Conservation (phyloP, 345 rosid species). For the Rhizophora mangle region DNA sequence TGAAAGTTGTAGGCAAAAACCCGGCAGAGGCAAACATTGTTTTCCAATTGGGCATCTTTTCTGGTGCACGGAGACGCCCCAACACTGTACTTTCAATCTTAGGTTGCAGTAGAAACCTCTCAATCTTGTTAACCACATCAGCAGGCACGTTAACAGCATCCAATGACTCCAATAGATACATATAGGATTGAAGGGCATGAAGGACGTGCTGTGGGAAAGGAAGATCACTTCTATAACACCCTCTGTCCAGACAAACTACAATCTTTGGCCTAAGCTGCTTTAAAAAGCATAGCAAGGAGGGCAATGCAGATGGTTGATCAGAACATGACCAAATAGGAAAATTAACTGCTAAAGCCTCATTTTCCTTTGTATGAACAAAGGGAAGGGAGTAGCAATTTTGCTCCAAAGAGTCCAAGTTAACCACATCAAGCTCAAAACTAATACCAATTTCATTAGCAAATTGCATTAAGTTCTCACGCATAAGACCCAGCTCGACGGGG, state of each 20-base stretch:
- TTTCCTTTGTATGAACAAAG: constrained; percentile 34
- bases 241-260: constrained; percentile 74
- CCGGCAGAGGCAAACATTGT: constrained; percentile 65
- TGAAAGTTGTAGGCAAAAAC: constrained; percentile 58
- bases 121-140: constrained; percentile 78
- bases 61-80: constrained; percentile 59
- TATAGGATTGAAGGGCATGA: constrained; percentile 63
- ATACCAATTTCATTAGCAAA: constrained; percentile 50
- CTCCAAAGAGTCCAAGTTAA: constrained; percentile 43
- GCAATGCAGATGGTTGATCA: constrained; percentile 38
- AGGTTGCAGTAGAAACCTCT: constrained; percentile 72
- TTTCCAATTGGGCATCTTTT: constrained; percentile 68
- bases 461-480: constrained; percentile 46
- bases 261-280: constrained; percentile 78
- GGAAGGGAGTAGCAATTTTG: constrained; percentile 36
- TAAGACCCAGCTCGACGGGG: constrained; percentile 43
- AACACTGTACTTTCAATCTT: constrained; percentile 55
- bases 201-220: constrained; percentile 72
- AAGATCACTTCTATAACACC: constrained; percentile 71
- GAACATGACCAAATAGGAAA: constrained; percentile 45
- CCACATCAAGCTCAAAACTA: constrained; percentile 47
- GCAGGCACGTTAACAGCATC: constrained; percentile 71
- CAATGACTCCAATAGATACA: constrained; percentile 67
- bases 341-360: constrained; percentile 50
- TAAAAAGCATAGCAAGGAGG: constrained; percentile 58